Evolutionary conservation across 305 asterid species (phyloP).

Genomic region (Plantago lanceolata): DNA sequence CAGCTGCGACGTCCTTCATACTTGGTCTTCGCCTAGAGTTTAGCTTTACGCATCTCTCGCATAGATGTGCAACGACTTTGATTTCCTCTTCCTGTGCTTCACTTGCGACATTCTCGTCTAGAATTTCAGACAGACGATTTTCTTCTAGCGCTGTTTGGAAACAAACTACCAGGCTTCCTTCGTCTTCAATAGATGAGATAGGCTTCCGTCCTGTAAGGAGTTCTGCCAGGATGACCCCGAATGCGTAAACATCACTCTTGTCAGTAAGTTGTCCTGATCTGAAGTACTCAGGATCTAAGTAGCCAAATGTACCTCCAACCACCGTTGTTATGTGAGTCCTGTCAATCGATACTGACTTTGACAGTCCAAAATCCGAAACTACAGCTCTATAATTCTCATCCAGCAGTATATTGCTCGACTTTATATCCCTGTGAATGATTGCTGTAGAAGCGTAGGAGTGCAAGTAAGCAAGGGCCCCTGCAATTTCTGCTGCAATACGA

Average conservation of each 20-base stretch:
- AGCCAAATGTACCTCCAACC: conserved; percentile 35
- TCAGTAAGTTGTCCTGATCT: conserved; percentile 35
- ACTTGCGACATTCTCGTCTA: conserved; percentile 21
- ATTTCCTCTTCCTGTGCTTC: conserved; percentile 28
- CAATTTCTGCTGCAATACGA: conserved; percentile 34
- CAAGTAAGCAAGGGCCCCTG: conserved; percentile 25
- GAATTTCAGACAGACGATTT: conserved; percentile 20
- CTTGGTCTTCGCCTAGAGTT: conserved; percentile 33
- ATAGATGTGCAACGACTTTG: conserved; percentile 29
- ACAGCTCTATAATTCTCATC: conserved; percentile 21
- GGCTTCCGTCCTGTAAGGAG: conserved; percentile 33
- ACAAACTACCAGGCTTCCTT: conserved; percentile 26
- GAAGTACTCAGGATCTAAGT: conserved; percentile 41
- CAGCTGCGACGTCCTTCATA: conserved; percentile 41
- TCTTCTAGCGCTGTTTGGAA: conserved; percentile 25
- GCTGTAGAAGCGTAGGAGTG: conserved; percentile 28
- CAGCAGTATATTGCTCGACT: too few relatives aligned
- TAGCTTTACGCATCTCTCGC: conserved; percentile 30
- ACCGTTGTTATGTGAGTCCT: conserved; percentile 37
- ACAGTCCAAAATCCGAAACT: conserved; percentile 37
- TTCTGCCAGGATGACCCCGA: conserved; percentile 41
- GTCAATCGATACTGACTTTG: conserved; percentile 31
- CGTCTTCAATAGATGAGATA: conserved; percentile 17
- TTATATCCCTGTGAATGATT: conserved; percentile 29
- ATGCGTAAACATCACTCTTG: conserved; percentile 41